Conservation (phyloP, 306 rosid species). For the Oxytropis ochrocephala region DNA sequence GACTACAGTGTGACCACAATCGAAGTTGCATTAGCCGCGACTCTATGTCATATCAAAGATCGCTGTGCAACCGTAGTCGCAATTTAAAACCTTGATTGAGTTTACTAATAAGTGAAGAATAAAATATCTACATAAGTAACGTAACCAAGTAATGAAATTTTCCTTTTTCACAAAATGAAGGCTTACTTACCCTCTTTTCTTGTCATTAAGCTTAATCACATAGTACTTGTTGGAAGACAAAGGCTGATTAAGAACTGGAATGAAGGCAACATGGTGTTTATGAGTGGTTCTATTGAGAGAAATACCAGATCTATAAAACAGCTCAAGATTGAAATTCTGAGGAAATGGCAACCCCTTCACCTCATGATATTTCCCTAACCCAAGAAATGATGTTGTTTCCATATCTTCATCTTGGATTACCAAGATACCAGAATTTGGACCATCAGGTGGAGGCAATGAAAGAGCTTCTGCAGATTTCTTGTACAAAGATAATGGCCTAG, state of each 20-base stretch:
- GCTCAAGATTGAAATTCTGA: slow-evolving; percentile 51
- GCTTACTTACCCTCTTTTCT: slow-evolving; percentile 69
- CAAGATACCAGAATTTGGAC: slow-evolving; percentile 60
- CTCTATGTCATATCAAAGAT: too few relatives aligned
- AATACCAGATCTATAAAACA: slow-evolving; percentile 46
- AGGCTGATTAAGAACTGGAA: slow-evolving; percentile 74
- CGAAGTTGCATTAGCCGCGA: too few relatives aligned
- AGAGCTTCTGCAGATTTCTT: slow-evolving; percentile 27
- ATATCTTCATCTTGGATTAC: slow-evolving; percentile 55
- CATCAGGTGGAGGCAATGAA: slow-evolving; percentile 43
- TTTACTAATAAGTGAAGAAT: slow-evolving; percentile 3
- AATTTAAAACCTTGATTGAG: too few relatives aligned
- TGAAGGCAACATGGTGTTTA: slow-evolving; percentile 41
- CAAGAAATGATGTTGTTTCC: slow-evolving; percentile 35
- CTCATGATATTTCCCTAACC: slow-evolving; percentile 28
- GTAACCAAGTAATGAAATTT: background rate
- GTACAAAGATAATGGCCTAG: slow-evolving; percentile 54
- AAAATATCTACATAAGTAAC: background rate
- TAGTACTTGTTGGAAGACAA: slow-evolving; percentile 59
- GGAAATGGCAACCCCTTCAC: slow-evolving; percentile 56
- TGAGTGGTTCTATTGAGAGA: slow-evolving; percentile 32
- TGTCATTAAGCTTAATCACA: slow-evolving; percentile 38
- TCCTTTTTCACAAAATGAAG: background rate
- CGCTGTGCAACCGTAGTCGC: too few relatives aligned
- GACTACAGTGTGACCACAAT: background rate